These are phyloP conservation scores for Mitragyna speciosa DNA, from an alignment of 257 asterid genomes.

Conservation along the genomic window DNA sequence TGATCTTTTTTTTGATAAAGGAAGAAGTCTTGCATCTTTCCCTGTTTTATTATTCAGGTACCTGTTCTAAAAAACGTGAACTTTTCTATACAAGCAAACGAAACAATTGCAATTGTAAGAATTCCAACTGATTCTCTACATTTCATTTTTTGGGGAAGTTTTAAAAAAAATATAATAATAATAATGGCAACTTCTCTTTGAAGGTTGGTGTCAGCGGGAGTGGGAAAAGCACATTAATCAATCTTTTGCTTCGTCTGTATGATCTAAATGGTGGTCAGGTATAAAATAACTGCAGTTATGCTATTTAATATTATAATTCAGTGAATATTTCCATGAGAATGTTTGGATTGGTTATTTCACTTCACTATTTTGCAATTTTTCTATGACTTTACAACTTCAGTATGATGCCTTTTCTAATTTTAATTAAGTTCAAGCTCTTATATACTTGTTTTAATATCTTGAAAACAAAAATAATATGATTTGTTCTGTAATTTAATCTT, in stretches of 20 bases:
- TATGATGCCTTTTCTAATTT: background rate
- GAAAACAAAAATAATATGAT: background rate
- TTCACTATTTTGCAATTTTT: background rate
- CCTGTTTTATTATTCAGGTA: background rate
- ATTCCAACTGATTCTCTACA: background rate
- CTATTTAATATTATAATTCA: background rate
- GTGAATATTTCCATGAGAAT: background rate
- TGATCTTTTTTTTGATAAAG: background rate
- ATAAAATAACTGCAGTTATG: background rate
- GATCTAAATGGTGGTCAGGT: slow-evolving; percentile 60
- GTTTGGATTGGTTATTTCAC: background rate
- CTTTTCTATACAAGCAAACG: background rate
- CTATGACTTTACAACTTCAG: background rate
- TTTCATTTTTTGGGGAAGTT: no score
- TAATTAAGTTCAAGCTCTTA: background rate
- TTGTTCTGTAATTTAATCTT: background rate
- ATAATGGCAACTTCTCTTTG: background rate
- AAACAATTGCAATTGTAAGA: background rate
- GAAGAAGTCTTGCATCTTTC: background rate
- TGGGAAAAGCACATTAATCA: slow-evolving; percentile 57
- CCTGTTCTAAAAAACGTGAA: background rate
- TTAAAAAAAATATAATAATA: no score
- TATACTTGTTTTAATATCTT: background rate
- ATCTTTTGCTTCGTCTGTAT: slow-evolving; percentile 57
- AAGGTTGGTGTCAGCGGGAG: slow-evolving; percentile 10